These are phyloP conservation scores for Mycena vulgaris DNA, from an alignment of 768 basidiomycete species.

Conservation along the genomic window DNA sequence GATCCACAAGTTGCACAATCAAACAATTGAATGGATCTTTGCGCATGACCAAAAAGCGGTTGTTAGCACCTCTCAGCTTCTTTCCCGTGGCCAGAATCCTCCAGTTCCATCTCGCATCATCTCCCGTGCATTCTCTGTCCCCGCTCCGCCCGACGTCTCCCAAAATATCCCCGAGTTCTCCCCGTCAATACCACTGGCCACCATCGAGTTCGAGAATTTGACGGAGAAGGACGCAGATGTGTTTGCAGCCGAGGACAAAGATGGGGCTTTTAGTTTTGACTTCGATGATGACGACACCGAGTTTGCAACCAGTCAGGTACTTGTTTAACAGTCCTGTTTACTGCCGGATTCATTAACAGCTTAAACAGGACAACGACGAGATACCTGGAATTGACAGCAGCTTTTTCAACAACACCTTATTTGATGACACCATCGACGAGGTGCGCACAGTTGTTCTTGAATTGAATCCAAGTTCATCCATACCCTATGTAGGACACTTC, in stretches of 20 bases:
- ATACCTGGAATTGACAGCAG: no score
- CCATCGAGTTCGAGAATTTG: not conserved
- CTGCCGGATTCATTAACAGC: no score
- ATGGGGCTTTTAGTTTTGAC: not conserved
- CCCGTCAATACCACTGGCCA: not conserved
- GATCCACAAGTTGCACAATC: not conserved
- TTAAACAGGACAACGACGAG: no score
- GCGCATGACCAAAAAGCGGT: not conserved
- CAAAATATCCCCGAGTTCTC: not conserved
- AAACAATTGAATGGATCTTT: constrained; percentile 11
- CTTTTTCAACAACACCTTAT: not conserved
- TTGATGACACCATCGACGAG: not conserved
- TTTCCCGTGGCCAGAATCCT: not conserved
- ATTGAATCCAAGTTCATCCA: not conserved
- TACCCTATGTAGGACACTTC: not conserved
- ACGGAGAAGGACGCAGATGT: not conserved
- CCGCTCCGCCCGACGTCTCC: not conserved
- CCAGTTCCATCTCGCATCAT: not conserved
- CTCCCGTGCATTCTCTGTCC: not conserved
- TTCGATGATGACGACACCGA: not conserved
- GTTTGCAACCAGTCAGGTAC: no score
- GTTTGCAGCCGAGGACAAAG: not conserved
- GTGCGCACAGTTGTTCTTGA: not conserved
- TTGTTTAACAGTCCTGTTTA: no score
- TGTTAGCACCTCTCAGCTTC: constrained; percentile 1